Evolutionary conservation across 306 rosid genomes (phyloP), one percentile per base, ranked within the genome.

Genomic region (Cucurbita maxima): DNA sequence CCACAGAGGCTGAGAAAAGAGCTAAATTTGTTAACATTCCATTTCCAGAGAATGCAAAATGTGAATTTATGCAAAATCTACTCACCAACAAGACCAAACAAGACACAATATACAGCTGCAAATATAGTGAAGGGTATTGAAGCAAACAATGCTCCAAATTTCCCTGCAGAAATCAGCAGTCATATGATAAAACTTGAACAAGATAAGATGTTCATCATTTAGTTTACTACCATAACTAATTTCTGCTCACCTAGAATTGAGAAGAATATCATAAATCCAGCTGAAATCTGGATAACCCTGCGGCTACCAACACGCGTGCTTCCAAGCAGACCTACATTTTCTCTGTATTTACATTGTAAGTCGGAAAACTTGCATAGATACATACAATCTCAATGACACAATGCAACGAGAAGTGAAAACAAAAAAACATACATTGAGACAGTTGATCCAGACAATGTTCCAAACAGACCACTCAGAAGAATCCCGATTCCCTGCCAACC

Each of bases 401-500:
- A 57, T 5, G 66, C 66, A 38, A 8, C 5, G 16, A 59, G 51
- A 74, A 16, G 34, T 51, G 22, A 30, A 19, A 57, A 20, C 5
- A 7, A 56, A 1, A 1, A 38, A n/a, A n/a, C 91, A 82, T 85
- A 95, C 99, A 89, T 84, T 45, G 99, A 95, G 56, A 91, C 99
- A 16, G 99, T 58, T 59, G 92, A 86, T 37, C 99, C 97, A 18
- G 92, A 83, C 19, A 91, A 72, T 61, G 99, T 95, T 72, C 99
- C 99, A 84, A 91, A 95, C 22, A 95, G 90, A 36, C 99, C 97
- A 82, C 83, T 89, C 36, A 95, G 80, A 81, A 95, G 88, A 77
- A 91, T 84, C 78, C 99, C 99, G 64, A 95, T 82, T 71, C 99
- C 99, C 75, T 95, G 99, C 99, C 99, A 95, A 37, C 99, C 97